Evolutionary conservation across 306 rosid genomes (phyloP).

Genomic region (Begonia masoniana): DNA sequence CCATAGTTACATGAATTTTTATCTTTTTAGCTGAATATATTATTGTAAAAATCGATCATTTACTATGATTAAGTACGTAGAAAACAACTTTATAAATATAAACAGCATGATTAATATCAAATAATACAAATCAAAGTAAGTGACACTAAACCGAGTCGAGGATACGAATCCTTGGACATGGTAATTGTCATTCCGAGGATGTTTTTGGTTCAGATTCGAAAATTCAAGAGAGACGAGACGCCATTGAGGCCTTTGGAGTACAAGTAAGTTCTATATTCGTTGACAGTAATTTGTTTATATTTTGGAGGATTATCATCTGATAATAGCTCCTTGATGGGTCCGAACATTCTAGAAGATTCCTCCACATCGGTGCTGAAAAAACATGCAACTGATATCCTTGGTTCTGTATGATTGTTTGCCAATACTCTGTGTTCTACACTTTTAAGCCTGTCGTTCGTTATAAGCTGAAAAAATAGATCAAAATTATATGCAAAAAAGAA

Average conservation of each 20-base stretch:
- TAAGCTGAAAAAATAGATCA: constrained; percentile 9
- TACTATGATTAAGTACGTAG: no score
- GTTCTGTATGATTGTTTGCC: constrained; percentile 2
- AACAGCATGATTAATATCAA: no score
- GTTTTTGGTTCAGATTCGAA: background rate
- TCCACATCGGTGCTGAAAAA: background rate
- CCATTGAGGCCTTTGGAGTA: constrained; percentile 3
- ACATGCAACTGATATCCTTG: constrained; percentile 14
- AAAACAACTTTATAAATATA: no score
- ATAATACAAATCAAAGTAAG: no score
- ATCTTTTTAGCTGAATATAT: no score
- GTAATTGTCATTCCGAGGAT: no score
- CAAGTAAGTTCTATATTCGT: background rate
- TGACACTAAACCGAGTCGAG: no score
- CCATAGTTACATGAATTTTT: no score
- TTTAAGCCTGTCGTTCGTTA: constrained; percentile 12
- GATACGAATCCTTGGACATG: no score
- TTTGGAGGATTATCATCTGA: constrained; percentile 1
- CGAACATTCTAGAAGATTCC: background rate
- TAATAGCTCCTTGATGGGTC: constrained; percentile 6
- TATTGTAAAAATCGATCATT: no score
- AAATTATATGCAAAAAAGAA: background rate
- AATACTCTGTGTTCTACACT: constrained; percentile 12
- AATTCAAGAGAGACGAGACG: constrained; percentile 2
- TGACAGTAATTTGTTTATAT: constrained; percentile 1